Evolutionary conservation across 176 grass and related monocot genomes (phyloP).

Genomic region (Carex pumila): DNA sequence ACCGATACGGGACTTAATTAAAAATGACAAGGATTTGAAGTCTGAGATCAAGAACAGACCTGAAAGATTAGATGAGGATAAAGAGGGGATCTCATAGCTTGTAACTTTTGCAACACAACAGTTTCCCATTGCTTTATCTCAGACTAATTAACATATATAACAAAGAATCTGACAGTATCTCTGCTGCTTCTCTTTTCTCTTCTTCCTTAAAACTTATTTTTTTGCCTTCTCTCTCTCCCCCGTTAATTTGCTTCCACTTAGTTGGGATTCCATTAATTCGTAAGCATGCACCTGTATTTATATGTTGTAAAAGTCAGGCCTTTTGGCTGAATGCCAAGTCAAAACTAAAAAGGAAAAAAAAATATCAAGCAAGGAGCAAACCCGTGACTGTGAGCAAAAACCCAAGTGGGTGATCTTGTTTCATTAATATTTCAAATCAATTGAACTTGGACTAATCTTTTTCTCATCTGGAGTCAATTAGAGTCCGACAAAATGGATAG

Average conservation of each 20-base stretch:
- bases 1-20: not conserved
- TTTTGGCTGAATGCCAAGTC: not conserved
- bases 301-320: not conserved
- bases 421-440: not conserved
- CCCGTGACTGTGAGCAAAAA: not conserved
- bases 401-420: not conserved
- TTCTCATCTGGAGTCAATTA: not conserved
- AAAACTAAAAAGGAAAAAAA: not conserved
- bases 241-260: not conserved
- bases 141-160: not conserved
- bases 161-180: not conserved
- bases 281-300: not conserved
- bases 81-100: not conserved
- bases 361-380: not conserved
- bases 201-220: not conserved
- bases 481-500: not conserved
- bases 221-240: not conserved
- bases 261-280: not conserved
- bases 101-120: not conserved
- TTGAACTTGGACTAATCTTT: not conserved
- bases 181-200: not conserved
- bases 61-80: not conserved
- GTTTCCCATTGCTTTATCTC: constrained; percentile 9
- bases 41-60: constrained; percentile 4
- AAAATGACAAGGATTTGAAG: not conserved